These are phyloP conservation scores for Linnemannia exigua DNA, from an alignment of 192 early-diverging fungal genomes.

Conservation along the genomic window DNA sequence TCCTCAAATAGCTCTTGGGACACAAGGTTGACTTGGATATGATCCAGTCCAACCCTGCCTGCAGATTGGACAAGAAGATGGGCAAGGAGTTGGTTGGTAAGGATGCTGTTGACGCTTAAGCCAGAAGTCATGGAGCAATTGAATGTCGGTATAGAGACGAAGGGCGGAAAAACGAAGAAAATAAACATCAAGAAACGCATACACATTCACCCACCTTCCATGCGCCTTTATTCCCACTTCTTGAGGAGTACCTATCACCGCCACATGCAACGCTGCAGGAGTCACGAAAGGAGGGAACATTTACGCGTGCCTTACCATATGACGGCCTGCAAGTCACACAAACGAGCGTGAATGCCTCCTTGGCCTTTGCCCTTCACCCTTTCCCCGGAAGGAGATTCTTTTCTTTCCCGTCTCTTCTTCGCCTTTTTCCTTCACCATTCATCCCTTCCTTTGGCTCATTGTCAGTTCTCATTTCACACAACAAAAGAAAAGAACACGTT, in stretches of 20 bases:
- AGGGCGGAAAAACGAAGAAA: neutral
- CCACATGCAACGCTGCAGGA: neutral
- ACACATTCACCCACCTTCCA: neutral
- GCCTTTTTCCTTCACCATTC: neutral
- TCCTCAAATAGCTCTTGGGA: constrained; percentile 73
- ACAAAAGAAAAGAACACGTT: neutral
- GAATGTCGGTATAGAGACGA: neutral
- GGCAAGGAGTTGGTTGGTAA: constrained; percentile 71
- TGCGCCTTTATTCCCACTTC: neutral
- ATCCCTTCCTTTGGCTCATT: neutral
- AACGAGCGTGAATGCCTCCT: neutral
- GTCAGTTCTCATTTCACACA: neutral
- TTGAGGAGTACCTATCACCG: neutral
- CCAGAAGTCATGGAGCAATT: neutral
- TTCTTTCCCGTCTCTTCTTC: neutral
- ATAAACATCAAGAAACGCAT: constrained; percentile 8
- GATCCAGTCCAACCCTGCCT: constrained; percentile 91
- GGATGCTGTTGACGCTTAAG: constrained; percentile 50
- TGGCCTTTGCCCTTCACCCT: neutral
- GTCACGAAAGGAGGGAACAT: neutral
- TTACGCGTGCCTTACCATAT: constrained; percentile 26
- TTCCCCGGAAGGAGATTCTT: neutral
- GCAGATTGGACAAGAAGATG: constrained; percentile 94
- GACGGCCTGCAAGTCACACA: constrained; percentile 19
- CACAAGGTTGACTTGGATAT: constrained; percentile 94